phyloP scores from a whole-genome alignment of 192 early-diverging fungal genomes.

The Coemansia sp. region DNA sequence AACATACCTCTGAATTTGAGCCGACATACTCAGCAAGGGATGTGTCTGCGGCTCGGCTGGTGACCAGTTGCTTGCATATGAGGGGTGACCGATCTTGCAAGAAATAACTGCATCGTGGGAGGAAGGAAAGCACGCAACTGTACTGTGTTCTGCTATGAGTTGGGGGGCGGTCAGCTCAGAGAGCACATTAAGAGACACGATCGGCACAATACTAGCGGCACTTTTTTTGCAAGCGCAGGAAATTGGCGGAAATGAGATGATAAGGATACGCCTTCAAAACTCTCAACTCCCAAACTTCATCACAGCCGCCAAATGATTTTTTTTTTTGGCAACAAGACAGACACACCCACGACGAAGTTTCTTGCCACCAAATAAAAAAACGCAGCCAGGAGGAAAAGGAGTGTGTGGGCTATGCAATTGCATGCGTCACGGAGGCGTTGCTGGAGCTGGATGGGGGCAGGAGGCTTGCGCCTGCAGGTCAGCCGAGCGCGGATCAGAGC shows the following conservation, averaged over 20 bases:
- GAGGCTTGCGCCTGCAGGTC: constrained; percentile 21
- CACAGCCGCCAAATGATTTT: background rate
- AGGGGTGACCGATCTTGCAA: background rate
- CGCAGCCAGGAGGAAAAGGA: background rate
- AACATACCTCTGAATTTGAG: background rate
- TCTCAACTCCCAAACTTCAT: background rate
- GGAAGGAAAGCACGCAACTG: background rate
- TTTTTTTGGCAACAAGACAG: background rate
- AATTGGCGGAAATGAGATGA: background rate
- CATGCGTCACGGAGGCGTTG: background rate
- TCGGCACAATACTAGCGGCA: background rate
- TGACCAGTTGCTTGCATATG: background rate
- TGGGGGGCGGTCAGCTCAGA: background rate
- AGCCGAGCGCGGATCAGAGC: constrained; percentile 22
- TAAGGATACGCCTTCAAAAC: background rate
- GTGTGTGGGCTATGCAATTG: background rate
- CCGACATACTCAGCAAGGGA: background rate
- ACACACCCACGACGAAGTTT: background rate
- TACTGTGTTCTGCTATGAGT: background rate
- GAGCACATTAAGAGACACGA: background rate
- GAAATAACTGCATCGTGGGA: background rate
- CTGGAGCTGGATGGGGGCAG: constrained; percentile 14
- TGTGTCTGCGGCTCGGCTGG: background rate
- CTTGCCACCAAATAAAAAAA: background rate
- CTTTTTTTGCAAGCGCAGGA: background rate